Evolutionary conservation across 148 eudicot genomes (phyloP), one percentile per base, ranked within the genome.

Genomic region (Rhododendron ferrugineum): DNA sequence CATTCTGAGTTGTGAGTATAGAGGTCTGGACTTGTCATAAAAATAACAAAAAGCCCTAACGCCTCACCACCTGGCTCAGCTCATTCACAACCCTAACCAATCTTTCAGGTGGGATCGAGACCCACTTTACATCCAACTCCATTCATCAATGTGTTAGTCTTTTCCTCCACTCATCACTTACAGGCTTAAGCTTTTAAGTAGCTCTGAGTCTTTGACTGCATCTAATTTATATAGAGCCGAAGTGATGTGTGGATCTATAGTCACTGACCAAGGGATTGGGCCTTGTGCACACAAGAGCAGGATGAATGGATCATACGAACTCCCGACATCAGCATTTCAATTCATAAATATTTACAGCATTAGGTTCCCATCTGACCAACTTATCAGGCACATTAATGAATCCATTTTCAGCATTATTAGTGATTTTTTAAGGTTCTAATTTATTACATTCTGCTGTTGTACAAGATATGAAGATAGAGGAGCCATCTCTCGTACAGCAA

Each of bases 391-490:
- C 70, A 34, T 52, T 46, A 20, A 6, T 66, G 62, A 28, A 76
- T 34, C 32, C 37, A 28, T 13, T 49, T 30, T 75, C 60, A 58
- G 13, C 32, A 46, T 49, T 78, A 32, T 46, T 54, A 78, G 72
- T 82, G 58, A 26, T 81, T 34, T 58, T 42, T 81, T 14, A 56
- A n/a, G 13, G 50, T 77, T 83, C 58, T 87, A 36, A 79, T 50
- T 5, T 16, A 42, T 56, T 44, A 75, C 47, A 82, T 86, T 86
- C 85, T 79, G 83, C 75, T 66, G 36, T 77, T 87, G 81, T 85
- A 91, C 96, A 91, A 85, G 84, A 84, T 72, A 30, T 83, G 81
- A 87, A 85, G 86, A 2, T 50, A 28, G 93, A 90, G 36, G 91
- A 90, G 86, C 88, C 90, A 62, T 83, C 80, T 68, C 73, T 77